phyloP scores from a whole-genome alignment of 768 basidiomycete genomes.

The Lactifluus subvellereus region DNA sequence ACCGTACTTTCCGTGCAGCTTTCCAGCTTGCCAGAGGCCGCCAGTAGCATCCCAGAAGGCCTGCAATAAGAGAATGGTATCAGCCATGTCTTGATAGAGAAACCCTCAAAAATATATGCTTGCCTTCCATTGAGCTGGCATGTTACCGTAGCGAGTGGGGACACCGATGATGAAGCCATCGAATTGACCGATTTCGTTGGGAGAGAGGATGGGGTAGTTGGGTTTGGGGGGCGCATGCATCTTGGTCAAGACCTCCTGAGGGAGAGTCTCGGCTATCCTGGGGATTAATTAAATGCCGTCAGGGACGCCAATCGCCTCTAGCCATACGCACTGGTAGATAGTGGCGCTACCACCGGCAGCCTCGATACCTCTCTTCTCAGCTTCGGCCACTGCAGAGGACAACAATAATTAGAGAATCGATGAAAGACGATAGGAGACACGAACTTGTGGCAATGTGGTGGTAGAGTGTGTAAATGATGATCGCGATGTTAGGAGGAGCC shows the following conservation, averaged over 20 bases:
- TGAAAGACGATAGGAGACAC: conserved; percentile 27
- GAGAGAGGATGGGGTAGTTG: conserved; percentile 60
- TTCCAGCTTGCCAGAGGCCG: conserved; percentile 52
- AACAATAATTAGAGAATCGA: conserved; percentile 17
- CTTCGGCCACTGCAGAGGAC: conserved; percentile 50
- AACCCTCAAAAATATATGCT: conserved; percentile 6
- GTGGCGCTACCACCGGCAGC: conserved; percentile 39
- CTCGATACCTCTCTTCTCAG: conserved; percentile 39
- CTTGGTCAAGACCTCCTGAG: conserved; percentile 55
- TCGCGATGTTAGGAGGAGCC: conserved; percentile 50
- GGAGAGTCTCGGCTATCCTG: conserved; percentile 76
- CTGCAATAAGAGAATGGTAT: conserved; percentile 31
- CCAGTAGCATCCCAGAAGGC: conserved; percentile 76
- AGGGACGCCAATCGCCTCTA: not conserved
- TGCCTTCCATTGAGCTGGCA: conserved; percentile 77
- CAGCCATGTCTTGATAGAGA: not conserved
- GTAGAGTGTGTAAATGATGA: conserved; percentile 72
- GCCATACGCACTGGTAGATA: conserved; percentile 41
- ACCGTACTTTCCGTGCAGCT: conserved; percentile 68
- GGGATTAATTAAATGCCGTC: not conserved
- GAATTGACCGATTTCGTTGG: conserved; percentile 47
- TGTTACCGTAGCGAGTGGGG: conserved; percentile 75
- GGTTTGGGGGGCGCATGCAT: conserved; percentile 72
- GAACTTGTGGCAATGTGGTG: conserved; percentile 65
- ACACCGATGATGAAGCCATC: conserved; percentile 76